phyloP scores from a whole-genome alignment of 257 asterid genomes.

The Solanum raphanifolium region DNA sequence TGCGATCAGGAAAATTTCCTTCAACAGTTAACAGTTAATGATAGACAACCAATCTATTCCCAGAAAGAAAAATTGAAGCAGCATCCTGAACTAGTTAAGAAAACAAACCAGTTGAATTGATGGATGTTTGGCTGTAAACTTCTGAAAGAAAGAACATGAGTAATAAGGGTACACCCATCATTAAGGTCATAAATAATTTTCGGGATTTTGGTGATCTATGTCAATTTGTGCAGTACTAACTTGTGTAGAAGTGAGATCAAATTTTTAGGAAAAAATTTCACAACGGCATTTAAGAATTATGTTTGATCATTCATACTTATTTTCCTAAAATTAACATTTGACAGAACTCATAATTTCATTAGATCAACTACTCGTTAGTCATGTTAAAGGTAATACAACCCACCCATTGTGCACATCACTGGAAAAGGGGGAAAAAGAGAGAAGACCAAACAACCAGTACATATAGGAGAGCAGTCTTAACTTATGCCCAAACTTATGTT shows the following conservation, averaged over 20 bases:
- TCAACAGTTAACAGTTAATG: background rate
- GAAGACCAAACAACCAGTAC: background rate
- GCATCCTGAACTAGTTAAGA: background rate
- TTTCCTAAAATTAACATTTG: background rate
- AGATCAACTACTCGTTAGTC: background rate
- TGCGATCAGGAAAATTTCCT: background rate
- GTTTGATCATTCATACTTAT: background rate
- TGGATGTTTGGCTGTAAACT: background rate
- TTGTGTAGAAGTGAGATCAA: background rate
- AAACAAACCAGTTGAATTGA: background rate
- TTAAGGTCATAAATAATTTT: background rate
- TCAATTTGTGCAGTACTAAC: background rate
- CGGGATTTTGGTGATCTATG: background rate
- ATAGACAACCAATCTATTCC: background rate
- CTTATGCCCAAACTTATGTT: background rate
- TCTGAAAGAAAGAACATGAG: background rate
- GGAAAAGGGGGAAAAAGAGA: background rate
- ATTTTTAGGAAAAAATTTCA: background rate
- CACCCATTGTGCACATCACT: background rate
- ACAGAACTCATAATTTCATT: background rate
- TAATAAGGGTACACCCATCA: background rate
- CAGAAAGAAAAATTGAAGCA: background rate
- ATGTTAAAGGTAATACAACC: background rate
- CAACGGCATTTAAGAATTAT: background rate
- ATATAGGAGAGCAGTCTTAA: background rate